These are phyloP conservation scores for Coemansia sp. DNA, from an alignment of 192 early-diverging fungal genomes.

Conservation along the genomic window DNA sequence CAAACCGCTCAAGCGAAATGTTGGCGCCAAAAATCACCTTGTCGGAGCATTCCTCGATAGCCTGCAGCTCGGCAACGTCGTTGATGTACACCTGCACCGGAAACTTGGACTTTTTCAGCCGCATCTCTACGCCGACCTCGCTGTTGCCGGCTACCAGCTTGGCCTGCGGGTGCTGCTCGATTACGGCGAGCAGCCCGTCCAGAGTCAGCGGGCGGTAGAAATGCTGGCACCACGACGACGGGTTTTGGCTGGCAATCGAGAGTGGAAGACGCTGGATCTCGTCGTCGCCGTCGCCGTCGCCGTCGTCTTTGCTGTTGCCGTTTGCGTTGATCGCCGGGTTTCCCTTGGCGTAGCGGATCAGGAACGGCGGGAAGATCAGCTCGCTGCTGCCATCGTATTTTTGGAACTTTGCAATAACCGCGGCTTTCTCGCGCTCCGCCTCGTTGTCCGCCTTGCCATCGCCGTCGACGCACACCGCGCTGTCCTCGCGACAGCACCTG, in stretches of 20 bases:
- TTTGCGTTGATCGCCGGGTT: not conserved
- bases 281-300: no score
- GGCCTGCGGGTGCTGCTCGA: constrained; percentile 62
- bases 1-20: constrained; percentile 65
- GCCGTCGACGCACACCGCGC: not conserved
- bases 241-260: constrained; percentile 19
- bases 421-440: constrained; percentile 35
- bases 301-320: not conserved
- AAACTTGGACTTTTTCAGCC: constrained; percentile 72
- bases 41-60: constrained; percentile 37
- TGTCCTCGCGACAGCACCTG: constrained; percentile 20
- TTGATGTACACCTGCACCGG: constrained; percentile 64
- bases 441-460: constrained; percentile 9
- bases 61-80: constrained; percentile 71
- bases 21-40: constrained; percentile 66
- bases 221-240: constrained; percentile 28
- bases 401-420: constrained; percentile 56
- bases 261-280: constrained; percentile 26
- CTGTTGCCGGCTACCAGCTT: constrained; percentile 87
- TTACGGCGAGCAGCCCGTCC: constrained; percentile 55
- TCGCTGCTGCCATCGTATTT: constrained; percentile 66
- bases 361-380: constrained; percentile 67
- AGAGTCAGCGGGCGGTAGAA: constrained; percentile 61
- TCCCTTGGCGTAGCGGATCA: constrained; percentile 60
- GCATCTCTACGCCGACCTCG: constrained; percentile 77